These are phyloP conservation scores for Rhododendron ovatum DNA, from an alignment of 148 eudicot species.

Conservation along the genomic window DNA sequence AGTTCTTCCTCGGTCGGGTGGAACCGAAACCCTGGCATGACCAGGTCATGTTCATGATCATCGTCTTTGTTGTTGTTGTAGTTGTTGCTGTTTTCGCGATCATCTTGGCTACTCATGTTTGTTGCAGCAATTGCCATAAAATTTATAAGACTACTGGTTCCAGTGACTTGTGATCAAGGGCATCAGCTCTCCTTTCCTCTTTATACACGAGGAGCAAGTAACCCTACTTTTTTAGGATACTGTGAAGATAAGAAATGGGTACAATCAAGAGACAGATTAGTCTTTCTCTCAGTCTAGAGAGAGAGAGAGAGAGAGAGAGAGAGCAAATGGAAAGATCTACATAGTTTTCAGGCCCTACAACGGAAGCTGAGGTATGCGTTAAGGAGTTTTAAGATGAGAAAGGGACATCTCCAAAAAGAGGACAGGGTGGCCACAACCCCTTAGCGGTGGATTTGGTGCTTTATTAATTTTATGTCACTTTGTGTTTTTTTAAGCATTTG, in stretches of 20 bases:
- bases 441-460: constrained; percentile 27
- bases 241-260: constrained; percentile 7
- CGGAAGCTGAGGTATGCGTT: neutral
- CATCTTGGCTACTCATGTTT: neutral
- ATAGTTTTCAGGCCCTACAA: constrained; percentile 27
- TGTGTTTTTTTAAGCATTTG: neutral
- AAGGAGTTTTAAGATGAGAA: constrained; percentile 21
- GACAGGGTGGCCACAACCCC: constrained; percentile 25
- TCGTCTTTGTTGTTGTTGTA: constrained; percentile 16
- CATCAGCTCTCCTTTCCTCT: neutral
- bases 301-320: neutral
- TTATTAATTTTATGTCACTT: constrained; percentile 12
- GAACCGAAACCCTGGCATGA: constrained; percentile 94
- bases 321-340: constrained; percentile 48
- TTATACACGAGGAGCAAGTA: neutral
- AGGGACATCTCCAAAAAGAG: constrained; percentile 17
- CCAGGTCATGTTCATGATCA: constrained; percentile 67
- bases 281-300: constrained; percentile 12
- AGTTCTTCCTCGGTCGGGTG: constrained; percentile 94
- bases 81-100: constrained; percentile 61
- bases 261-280: neutral
- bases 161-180: constrained; percentile 1
- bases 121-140: neutral
- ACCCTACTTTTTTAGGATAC: neutral
- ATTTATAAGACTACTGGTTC: neutral